Conservation (phyloP, 2,329 filamentous ascomycete genomes). For the Penicillium hesseltinei region DNA sequence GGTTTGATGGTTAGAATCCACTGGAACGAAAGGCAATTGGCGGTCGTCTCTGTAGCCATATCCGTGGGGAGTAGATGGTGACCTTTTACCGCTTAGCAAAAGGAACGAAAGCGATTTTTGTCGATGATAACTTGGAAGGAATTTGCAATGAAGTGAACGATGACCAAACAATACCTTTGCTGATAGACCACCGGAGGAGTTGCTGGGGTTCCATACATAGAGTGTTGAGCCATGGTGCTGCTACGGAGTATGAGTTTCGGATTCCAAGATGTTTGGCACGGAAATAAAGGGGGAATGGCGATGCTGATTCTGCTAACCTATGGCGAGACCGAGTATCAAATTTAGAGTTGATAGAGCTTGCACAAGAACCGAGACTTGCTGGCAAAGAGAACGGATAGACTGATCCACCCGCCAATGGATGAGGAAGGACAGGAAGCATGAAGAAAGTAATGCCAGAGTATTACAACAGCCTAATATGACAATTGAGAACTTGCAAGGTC, state of each 20-base stretch:
- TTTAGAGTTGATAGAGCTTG: conserved; percentile 31
- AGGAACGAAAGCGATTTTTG: conserved; percentile 15
- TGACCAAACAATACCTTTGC: conserved; percentile 34
- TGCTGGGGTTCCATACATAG: conserved; percentile 31
- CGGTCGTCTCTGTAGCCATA: conserved; percentile 30
- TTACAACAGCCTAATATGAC: conserved; percentile 5
- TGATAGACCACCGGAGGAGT: conserved; percentile 35
- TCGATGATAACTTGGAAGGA: not conserved
- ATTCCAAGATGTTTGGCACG: conserved; percentile 5
- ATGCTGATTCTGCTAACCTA: conserved; percentile 34
- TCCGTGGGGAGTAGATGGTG: conserved; percentile 29
- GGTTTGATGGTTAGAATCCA: conserved; percentile 33
- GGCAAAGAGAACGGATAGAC: conserved; percentile 32
- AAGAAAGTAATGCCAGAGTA: conserved; percentile 13
- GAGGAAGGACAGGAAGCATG: conserved; percentile 35
- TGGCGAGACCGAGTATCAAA: conserved; percentile 35
- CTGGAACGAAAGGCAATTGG: conserved; percentile 25
- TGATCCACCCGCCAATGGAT: conserved; percentile 32
- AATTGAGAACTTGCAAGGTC: not conserved
- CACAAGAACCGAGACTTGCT: conserved; percentile 30
- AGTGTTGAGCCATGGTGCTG: conserved; percentile 31
- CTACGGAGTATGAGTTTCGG: conserved; percentile 26
- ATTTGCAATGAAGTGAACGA: conserved; percentile 11
- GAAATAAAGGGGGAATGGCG: conserved; percentile 1
- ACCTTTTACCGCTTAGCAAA: conserved; percentile 32